phyloP scores from a whole-genome alignment of 78 protist genomes.

The Dictyostelium capitatum region DNA sequence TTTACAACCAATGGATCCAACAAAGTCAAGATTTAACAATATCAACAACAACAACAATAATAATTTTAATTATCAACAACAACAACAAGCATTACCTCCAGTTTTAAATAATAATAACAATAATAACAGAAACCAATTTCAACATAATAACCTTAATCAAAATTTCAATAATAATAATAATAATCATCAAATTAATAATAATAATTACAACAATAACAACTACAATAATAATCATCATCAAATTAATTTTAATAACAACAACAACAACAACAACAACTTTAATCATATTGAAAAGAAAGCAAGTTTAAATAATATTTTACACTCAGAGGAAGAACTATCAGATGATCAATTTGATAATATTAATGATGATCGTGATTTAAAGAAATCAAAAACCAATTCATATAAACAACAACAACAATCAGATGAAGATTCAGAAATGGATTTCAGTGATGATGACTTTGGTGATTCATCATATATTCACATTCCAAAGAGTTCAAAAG shows the following conservation, averaged over 20 bases:
- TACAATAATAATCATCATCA: not conserved
- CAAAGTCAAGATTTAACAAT: too few relatives aligned
- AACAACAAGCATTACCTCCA: too few relatives aligned
- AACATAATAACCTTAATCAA: not conserved
- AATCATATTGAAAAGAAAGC: slow-evolving; percentile 2
- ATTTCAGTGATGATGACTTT: slow-evolving; percentile 29
- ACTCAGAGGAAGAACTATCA: not conserved
- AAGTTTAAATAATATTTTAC: not conserved
- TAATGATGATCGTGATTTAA: not conserved
- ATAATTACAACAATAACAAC: not conserved
- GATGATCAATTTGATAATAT: not conserved
- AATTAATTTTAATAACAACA: not conserved
- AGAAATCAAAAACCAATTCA: not conserved
- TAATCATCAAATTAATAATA: too few relatives aligned
- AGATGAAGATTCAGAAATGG: not conserved
- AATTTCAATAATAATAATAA: not conserved
- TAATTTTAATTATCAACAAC: not conserved
- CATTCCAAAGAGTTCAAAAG: not conserved
- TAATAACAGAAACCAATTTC: not conserved
- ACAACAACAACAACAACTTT: not conserved
- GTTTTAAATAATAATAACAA: not conserved
- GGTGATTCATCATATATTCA: not conserved
- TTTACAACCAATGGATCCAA: not conserved
- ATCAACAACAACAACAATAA: not conserved
- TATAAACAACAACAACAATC: not conserved